phyloP scores from a whole-genome alignment of 148 eudicot genomes.

The Dysphania ambrosioides region DNA sequence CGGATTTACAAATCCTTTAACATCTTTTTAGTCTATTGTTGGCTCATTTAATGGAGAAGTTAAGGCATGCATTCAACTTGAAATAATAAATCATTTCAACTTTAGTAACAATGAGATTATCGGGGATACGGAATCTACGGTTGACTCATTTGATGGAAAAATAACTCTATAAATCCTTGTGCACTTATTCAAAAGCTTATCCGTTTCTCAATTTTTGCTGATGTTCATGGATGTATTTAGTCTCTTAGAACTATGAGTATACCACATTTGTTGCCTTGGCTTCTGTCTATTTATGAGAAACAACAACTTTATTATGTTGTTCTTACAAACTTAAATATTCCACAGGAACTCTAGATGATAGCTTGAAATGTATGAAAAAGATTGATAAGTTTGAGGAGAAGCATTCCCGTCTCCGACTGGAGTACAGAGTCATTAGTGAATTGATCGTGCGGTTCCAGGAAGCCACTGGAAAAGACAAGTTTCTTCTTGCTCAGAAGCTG shows the following conservation, averaged over 20 bases:
- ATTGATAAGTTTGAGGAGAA: constrained; percentile 74
- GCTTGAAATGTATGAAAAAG: constrained; percentile 60
- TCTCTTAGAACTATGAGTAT: neutral
- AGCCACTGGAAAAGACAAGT: constrained; percentile 85
- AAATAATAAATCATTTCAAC: neutral
- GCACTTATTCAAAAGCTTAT: neutral
- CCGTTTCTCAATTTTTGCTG: neutral
- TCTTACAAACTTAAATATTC: constrained; percentile 15
- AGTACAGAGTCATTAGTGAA: constrained; percentile 86
- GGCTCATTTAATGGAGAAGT: neutral
- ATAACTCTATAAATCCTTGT: too few relatives aligned
- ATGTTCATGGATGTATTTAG: too few relatives aligned
- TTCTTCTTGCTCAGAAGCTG: constrained; percentile 78
- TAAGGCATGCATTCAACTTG: neutral
- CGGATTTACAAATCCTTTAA: neutral
- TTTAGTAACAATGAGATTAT: neutral
- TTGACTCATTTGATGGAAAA: neutral
- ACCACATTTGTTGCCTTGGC: neutral
- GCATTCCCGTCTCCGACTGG: constrained; percentile 59
- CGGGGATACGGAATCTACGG: neutral
- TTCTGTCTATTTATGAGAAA: neutral
- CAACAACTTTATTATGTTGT: neutral
- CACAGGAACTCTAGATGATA: constrained; percentile 68
- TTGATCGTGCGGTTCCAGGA: constrained; percentile 65
- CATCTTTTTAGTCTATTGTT: neutral